phyloP scores from a whole-genome alignment of 106 monocot species.

The Ottelia alismoides region DNA sequence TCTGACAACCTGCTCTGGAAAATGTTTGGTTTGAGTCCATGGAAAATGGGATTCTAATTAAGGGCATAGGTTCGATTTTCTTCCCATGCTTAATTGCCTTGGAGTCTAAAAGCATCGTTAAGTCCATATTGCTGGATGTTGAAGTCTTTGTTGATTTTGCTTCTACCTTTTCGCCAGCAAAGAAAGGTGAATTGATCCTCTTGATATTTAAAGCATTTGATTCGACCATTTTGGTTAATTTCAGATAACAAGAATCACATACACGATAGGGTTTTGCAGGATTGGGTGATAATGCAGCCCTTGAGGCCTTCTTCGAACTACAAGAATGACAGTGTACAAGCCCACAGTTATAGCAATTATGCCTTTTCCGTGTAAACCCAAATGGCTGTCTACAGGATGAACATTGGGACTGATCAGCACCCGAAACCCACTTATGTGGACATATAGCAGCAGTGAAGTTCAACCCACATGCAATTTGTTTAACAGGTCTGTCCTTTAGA shows the following conservation, averaged over 20 bases:
- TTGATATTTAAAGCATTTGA: slow-evolving; percentile 21
- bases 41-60: slow-evolving; percentile 25
- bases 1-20: slow-evolving; percentile 11
- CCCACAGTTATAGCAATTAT: slow-evolving; percentile 89
- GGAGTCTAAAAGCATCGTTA: slow-evolving; percentile 55
- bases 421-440: slow-evolving; percentile 86
- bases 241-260: slow-evolving; percentile 76
- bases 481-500: slow-evolving; percentile 32
- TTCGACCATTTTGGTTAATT: slow-evolving; percentile 43
- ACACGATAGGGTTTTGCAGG: slow-evolving; percentile 78
- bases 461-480: slow-evolving; percentile 74
- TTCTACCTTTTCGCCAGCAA: slow-evolving; percentile 41
- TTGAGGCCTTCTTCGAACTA: slow-evolving; percentile 62
- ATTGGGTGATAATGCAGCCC: slow-evolving; percentile 62
- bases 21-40: slow-evolving; percentile 16
- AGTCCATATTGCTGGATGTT: slow-evolving; percentile 35
- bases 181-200: slow-evolving; percentile 25
- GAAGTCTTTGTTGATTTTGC: slow-evolving; percentile 22
- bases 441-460: slow-evolving; percentile 88
- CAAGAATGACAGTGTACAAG: slow-evolving; percentile 84
- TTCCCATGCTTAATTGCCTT: slow-evolving; percentile 71
- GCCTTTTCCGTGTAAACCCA: slow-evolving; percentile 91
- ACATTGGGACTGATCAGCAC: slow-evolving; percentile 83
- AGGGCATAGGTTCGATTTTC: slow-evolving; percentile 37
- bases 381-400: slow-evolving; percentile 70